Percentiles rank a stretch among this genome's conserved stretches.
Conservation (phyloP, 768 basidiomycete species). For the Mycena sanguinolenta region DNA sequence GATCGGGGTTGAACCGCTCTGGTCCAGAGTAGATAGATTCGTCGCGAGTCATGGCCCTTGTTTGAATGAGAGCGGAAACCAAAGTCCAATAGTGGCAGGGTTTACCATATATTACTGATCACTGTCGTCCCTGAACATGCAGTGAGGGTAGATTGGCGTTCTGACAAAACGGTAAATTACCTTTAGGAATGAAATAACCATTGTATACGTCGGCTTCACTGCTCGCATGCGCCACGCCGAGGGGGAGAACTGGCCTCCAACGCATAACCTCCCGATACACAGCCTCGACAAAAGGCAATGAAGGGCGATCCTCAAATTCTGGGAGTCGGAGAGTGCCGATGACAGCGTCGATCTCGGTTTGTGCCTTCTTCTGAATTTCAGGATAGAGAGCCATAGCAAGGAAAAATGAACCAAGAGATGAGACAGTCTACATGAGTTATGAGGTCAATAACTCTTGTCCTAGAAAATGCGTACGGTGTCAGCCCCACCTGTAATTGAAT, state of each 20-base stretch:
- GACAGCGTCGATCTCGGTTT: too few species aligned
- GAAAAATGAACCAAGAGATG: background rate
- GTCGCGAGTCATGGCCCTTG: slow-evolving; percentile 42
- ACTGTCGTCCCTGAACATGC: too few species aligned
- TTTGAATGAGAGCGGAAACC: background rate
- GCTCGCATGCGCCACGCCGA: slow-evolving; percentile 35
- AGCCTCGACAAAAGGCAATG: too few species aligned
- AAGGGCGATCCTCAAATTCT: too few species aligned
- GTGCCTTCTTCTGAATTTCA: too few species aligned
- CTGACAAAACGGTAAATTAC: slow-evolving; percentile 13
- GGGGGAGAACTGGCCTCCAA: slow-evolving; percentile 20
- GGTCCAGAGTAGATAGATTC: slow-evolving; percentile 43
- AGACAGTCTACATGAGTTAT: too few species aligned
- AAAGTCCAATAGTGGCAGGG: background rate
- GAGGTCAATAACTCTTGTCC: background rate
- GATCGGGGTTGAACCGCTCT: slow-evolving; percentile 43
- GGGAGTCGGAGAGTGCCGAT: too few species aligned
- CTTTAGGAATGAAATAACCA: slow-evolving; percentile 46
- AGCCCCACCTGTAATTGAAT: too few species aligned
- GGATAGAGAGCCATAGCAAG: too few species aligned
- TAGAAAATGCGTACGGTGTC: too few species aligned
- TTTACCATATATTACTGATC: too few species aligned
- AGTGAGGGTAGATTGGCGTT: background rate
- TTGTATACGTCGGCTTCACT: slow-evolving; percentile 46
- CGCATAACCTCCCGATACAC: slow-evolving; percentile 25